phyloP scores from a whole-genome alignment of 192 early-diverging fungal species.

The Backusella mclennaniae region DNA sequence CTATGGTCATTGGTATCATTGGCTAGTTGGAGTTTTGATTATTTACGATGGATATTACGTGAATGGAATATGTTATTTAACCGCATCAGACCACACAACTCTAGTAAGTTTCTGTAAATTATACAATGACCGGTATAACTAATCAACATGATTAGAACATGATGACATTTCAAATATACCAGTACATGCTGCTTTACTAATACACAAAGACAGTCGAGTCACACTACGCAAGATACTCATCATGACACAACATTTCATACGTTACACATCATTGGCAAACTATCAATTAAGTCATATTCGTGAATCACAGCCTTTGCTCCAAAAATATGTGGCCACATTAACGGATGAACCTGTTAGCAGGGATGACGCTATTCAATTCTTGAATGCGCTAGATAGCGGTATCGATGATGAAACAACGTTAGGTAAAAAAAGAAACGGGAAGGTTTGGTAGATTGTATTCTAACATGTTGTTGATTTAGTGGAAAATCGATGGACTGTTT shows the following conservation, averaged over 20 bases:
- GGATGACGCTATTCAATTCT: constrained; percentile 24
- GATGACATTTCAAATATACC: constrained; percentile 13
- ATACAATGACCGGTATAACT: too few species aligned
- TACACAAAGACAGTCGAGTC: constrained; percentile 25
- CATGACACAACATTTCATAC: constrained; percentile 26
- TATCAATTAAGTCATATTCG: constrained; percentile 5
- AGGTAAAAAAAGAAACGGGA: too few species aligned
- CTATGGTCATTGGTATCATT: constrained; percentile 32
- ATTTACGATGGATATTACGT: constrained; percentile 21
- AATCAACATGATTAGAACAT: neutral
- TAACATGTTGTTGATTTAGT: neutral
- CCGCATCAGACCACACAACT: constrained; percentile 9
- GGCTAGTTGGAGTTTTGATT: constrained; percentile 28
- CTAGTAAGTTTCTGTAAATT: constrained; percentile 12
- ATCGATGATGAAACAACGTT: neutral
- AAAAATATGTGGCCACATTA: constrained; percentile 10
- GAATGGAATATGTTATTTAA: constrained; percentile 35
- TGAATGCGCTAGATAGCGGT: constrained; percentile 12
- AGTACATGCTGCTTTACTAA: constrained; percentile 23
- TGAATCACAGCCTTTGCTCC: constrained; percentile 18
- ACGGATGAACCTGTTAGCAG: constrained; percentile 18
- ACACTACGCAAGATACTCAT: constrained; percentile 19
- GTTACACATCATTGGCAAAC: neutral
- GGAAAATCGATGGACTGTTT: constrained; percentile 1
- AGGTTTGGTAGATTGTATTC: too few species aligned